Base-by-base conservation (phyloP, 495 filamentous ascomycete species). In the Staphylotrichum tortipilum region DNA sequence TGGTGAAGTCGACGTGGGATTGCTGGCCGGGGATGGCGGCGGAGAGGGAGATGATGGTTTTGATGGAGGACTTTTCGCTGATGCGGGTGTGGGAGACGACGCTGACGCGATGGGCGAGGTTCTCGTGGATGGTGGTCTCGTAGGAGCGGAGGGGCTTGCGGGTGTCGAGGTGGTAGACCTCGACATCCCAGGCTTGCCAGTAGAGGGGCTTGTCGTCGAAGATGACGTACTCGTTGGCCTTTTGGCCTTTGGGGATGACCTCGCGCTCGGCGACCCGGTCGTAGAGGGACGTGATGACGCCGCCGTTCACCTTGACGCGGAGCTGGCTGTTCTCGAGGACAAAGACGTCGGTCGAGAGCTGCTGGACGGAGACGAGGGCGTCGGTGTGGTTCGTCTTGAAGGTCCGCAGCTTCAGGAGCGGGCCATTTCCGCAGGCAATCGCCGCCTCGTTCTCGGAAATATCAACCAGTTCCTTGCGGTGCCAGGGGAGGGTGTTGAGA, bases 171-270 rank as follows among this genome's bases (percentile, higher is more conserved):
- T 97, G 92, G 71, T 85, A 98, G 38, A 97, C 88, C 64, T 98
- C 92, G 28, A 95, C 89, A 66, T 98, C 92, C 92, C 92, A 98
- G 1, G 90, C 92, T 69, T 98, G 91, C 92, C 92, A 98, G 70
- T 95, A 94, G 17, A 97, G 76, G 15, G 92, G 92, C 68, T 97
- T 96, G 68, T 98, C 92, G 61, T 98, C 92, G 62, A 94, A 96
- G 44, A 97, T 85, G 50, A 98, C 89, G 7, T 95, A 75, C 60
- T 96, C 90, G 44, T 89, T 91, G 38, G 87, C 90, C 65, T 88
- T 92, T 6, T 77, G 74, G 48, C 84, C 89, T 52, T 84, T 75
- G 14, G 88, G 70, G 41, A 98, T 79, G 24, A 95, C 59, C 62
- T 98, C 87, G 39, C 91, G 79, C 7, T 83, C 68, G 17, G 73